phyloP scores from a whole-genome alignment of 345 rosid species.

The Litchi chinensis region DNA sequence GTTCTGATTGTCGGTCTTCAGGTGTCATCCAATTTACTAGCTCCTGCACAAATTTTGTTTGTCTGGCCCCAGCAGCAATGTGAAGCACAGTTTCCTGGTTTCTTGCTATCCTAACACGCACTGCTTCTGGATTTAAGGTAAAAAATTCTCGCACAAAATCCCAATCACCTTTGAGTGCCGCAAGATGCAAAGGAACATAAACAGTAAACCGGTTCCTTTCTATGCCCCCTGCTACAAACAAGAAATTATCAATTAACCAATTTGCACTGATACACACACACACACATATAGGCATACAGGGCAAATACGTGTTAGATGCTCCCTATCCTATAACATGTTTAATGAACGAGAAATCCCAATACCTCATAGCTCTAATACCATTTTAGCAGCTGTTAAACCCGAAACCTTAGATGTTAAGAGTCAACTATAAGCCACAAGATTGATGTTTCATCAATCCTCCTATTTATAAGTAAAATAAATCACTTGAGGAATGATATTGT shows the following conservation, averaged over 20 bases:
- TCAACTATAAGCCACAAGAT: no score
- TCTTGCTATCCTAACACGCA: constrained; percentile 27
- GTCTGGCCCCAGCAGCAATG: constrained; percentile 46
- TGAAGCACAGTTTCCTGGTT: constrained; percentile 43
- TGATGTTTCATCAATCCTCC: not conserved
- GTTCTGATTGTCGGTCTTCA: constrained; percentile 27
- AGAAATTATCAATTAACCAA: not conserved
- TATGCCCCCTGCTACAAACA: not conserved
- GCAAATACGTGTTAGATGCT: no score
- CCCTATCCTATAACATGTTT: no score
- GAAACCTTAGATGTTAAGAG: no score
- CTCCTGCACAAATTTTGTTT: constrained; percentile 35
- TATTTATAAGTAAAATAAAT: no score
- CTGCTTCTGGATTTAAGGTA: constrained; percentile 26
- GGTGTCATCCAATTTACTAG: constrained; percentile 26
- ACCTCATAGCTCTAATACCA: no score
- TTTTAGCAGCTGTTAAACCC: no score
- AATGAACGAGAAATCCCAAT: no score
- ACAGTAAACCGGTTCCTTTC: not conserved
- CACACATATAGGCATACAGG: no score
- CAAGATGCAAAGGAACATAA: constrained; percentile 38
- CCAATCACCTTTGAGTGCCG: constrained; percentile 50
- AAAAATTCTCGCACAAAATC: constrained; percentile 36
- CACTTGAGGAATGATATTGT: no score
- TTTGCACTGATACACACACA: not conserved